These are phyloP conservation scores for Aegle marmelos DNA, from an alignment of 345 rosid genomes.

Conservation along the genomic window DNA sequence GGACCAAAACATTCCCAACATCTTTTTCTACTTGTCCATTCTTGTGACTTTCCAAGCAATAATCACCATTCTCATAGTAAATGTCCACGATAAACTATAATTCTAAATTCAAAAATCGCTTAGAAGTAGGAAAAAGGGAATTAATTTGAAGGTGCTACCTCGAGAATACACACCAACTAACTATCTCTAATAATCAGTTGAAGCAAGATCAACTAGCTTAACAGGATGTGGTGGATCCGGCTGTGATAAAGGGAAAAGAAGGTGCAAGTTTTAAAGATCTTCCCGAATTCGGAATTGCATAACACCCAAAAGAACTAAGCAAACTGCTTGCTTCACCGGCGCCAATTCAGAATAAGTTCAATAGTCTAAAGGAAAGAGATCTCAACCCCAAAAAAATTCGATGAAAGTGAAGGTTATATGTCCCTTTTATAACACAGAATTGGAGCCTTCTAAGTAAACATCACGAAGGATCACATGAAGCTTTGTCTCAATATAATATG, in stretches of 20 bases:
- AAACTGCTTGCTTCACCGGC: conserved; percentile 9
- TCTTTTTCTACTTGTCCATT: conserved; percentile 1
- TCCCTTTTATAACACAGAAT: not conserved
- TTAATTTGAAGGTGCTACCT: not conserved
- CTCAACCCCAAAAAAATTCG: not conserved
- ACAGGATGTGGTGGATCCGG: not conserved
- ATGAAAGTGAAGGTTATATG: not conserved
- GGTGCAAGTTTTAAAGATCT: not conserved
- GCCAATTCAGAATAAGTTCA: not conserved
- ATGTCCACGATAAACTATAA: not conserved
- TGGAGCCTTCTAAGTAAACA: not conserved
- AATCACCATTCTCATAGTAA: not conserved
- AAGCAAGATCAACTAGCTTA: not conserved
- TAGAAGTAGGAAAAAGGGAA: not conserved
- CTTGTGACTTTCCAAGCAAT: not conserved
- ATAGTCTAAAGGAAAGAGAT: conserved; percentile 1
- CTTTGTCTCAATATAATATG: not conserved
- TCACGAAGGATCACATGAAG: not conserved
- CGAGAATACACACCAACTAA: not conserved
- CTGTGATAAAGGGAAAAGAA: not conserved
- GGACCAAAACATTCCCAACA: not conserved
- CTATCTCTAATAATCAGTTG: conserved; percentile 5
- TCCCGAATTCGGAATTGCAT: not conserved
- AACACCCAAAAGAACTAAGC: not conserved
- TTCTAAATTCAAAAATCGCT: not conserved